A percentile compares a stretch with the other conserved stretches of the same genome.
Conservation (phyloP, 495 filamentous ascomycete genomes). For the Podospora bellae-mahoneyi region DNA sequence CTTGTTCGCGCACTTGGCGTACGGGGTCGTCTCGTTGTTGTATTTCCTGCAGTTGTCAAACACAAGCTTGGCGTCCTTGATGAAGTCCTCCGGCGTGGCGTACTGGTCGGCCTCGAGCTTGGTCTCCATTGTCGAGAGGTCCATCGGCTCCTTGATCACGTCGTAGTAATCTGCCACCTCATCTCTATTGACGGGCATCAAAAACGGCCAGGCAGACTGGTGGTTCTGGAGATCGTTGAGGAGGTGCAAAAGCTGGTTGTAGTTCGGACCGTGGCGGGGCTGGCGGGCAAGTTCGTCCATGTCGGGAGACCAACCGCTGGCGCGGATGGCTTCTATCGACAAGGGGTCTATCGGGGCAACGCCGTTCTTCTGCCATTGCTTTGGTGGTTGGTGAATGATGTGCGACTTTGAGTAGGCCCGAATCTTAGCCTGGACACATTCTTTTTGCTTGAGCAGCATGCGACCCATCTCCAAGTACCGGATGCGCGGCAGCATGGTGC, state of each 20-base stretch:
- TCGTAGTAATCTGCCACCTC: slow-evolving; percentile 98
- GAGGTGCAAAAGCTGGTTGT: slow-evolving; percentile 86
- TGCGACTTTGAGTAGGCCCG: slow-evolving; percentile 86
- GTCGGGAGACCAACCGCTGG: slow-evolving; percentile 89
- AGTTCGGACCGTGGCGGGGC: slow-evolving; percentile 96
- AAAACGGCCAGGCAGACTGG: slow-evolving; percentile 87
- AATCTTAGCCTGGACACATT: slow-evolving; percentile 89
- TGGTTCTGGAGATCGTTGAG: slow-evolving; percentile 96
- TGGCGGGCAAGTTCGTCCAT: slow-evolving; percentile 97
- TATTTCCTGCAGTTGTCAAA: slow-evolving; percentile 95
- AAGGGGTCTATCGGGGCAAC: slow-evolving; percentile 73
- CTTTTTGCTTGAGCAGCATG: slow-evolving; percentile 97
- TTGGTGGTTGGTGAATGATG: slow-evolving; percentile 78
- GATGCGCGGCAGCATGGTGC: slow-evolving; percentile 91
- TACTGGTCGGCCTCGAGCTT: slow-evolving; percentile 95
- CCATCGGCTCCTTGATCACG: slow-evolving; percentile 98
- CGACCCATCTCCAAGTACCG: slow-evolving; percentile 91
- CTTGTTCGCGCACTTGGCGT: slow-evolving; percentile 93
- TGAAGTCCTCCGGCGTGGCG: slow-evolving; percentile 86
- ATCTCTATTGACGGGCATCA: slow-evolving; percentile 88
- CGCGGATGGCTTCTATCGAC: slow-evolving; percentile 75
- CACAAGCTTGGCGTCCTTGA: slow-evolving; percentile 83
- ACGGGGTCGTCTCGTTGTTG: slow-evolving; percentile 92
- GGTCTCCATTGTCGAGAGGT: slow-evolving; percentile 90
- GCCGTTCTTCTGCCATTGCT: slow-evolving; percentile 66